A percentile compares a stretch with the other conserved stretches of the same genome.
Evolutionary conservation across 176 grass and related monocot genomes (phyloP).

Genomic region (Puya raimondii): DNA sequence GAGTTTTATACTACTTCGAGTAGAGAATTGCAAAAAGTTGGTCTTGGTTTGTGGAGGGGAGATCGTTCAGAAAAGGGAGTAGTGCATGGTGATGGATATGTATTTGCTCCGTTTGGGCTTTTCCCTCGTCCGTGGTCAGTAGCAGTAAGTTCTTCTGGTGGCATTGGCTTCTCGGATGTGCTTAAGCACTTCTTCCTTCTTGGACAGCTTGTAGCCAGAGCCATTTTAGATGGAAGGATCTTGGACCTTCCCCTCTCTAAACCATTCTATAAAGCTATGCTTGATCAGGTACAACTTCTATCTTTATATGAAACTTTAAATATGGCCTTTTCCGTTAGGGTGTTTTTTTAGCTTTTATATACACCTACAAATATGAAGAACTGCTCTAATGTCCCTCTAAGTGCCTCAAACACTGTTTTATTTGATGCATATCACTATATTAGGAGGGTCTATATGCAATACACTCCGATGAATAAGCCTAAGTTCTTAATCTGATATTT

Average conservation of each 20-base stretch:
- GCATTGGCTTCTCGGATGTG: conserved; percentile 29
- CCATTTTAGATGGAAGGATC: conserved; percentile 69
- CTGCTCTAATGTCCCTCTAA: too few species aligned
- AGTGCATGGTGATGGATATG: conserved; percentile 17
- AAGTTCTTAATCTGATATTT: background rate
- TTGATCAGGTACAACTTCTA: conserved; percentile 49
- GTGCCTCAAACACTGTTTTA: background rate
- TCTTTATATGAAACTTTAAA: background rate
- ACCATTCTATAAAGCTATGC: conserved; percentile 71
- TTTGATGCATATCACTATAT: conserved; percentile 12
- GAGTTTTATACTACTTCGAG: conserved; percentile 48
- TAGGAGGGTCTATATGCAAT: background rate
- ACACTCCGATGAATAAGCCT: background rate
- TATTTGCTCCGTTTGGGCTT: conserved; percentile 44
- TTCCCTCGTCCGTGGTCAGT: conserved; percentile 47
- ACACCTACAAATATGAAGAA: too few species aligned
- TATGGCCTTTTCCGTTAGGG: too few species aligned
- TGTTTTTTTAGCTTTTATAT: too few species aligned
- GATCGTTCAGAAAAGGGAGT: conserved; percentile 11
- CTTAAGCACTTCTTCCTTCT: conserved; percentile 54
- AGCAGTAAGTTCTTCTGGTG: conserved; percentile 14
- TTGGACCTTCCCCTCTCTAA: conserved; percentile 74
- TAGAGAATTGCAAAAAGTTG: conserved; percentile 46
- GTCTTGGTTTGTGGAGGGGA: conserved; percentile 56
- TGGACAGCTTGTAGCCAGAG: conserved; percentile 58